These are phyloP conservation scores for Chloranthus sessilifolius DNA, from an alignment of 164 flowering plant genomes.

Conservation along the genomic window DNA sequence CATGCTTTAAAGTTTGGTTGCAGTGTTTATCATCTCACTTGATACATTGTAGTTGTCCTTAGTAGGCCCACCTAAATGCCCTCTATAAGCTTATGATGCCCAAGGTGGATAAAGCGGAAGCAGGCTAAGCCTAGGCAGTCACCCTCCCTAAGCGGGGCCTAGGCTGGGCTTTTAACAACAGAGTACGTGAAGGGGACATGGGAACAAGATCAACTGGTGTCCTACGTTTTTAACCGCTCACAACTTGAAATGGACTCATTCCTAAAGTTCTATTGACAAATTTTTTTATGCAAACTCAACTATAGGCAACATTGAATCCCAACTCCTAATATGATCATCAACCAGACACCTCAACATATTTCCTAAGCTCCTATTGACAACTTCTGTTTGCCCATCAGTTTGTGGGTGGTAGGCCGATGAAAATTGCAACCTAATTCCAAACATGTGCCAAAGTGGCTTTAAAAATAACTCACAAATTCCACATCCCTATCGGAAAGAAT, in stretches of 20 bases:
- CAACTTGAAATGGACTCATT: neutral
- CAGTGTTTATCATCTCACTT: too few species aligned
- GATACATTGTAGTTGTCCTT: too few species aligned
- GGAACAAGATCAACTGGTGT: conserved; percentile 2
- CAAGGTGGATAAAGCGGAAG: too few species aligned
- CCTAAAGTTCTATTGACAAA: conserved; percentile 3
- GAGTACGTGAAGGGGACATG: neutral
- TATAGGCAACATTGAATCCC: neutral
- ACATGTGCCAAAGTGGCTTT: neutral
- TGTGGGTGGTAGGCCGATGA: neutral
- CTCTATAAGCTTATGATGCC: too few species aligned
- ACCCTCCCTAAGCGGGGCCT: too few species aligned
- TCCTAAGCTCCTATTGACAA: conserved; percentile 2
- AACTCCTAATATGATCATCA: neutral
- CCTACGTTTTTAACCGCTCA: neutral
- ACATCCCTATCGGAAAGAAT: neutral
- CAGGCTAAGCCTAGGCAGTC: too few species aligned
- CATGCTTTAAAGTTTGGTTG: too few species aligned
- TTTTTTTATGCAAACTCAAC: conserved; percentile 1
- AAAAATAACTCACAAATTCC: neutral
- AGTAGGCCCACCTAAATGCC: too few species aligned
- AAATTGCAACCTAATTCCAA: neutral
- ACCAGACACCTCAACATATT: neutral
- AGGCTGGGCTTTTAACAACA: too few species aligned
- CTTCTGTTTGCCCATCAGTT: conserved; percentile 1